Evolutionary conservation across 371 early-diverging fungal genomes (phyloP).

Genomic region (Massospora cicadina): DNA sequence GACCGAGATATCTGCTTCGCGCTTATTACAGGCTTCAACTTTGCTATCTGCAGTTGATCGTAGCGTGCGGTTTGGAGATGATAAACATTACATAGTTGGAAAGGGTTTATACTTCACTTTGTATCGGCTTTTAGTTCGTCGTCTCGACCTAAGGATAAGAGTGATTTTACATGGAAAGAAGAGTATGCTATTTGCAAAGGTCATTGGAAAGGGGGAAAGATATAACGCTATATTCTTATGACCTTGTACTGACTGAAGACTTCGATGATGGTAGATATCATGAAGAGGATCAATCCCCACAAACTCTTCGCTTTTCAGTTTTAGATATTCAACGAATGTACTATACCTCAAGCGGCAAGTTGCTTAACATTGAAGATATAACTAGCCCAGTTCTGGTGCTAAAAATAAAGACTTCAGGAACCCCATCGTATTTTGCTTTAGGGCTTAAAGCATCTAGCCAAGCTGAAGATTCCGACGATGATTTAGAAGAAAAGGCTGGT

Average conservation of each 20-base stretch:
- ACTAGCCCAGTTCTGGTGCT: conserved; percentile 46
- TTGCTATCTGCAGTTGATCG: conserved; percentile 14
- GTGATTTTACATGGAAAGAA: conserved; percentile 61
- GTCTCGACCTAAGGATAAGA: conserved; percentile 24
- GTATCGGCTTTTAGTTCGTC: conserved; percentile 47
- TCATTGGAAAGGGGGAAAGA: conserved; percentile 15
- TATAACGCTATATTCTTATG: conserved; percentile 18
- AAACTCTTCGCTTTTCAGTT: conserved; percentile 17
- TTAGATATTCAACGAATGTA: conserved; percentile 30
- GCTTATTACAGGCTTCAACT: conserved; percentile 33
- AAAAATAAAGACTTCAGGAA: conserved; percentile 19
- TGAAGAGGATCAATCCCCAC: conserved; percentile 23
- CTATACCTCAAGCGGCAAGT: conserved; percentile 44
- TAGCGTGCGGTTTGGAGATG: conserved; percentile 13
- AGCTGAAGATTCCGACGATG: neutral
- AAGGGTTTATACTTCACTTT: conserved; percentile 24
- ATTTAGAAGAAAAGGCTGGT: conserved; percentile 9
- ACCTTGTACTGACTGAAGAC: conserved; percentile 33
- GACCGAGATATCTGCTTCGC: conserved; percentile 20
- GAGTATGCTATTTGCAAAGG: conserved; percentile 32
- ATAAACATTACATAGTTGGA: conserved; percentile 18
- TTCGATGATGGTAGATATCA: conserved; percentile 55
- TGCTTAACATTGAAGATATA: conserved; percentile 51
- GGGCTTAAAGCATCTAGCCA: neutral
- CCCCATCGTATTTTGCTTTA: neutral